These are phyloP conservation scores for Colletotrichum abscissum DNA, from an alignment of 2,329 filamentous ascomycete genomes.

Conservation along the genomic window DNA sequence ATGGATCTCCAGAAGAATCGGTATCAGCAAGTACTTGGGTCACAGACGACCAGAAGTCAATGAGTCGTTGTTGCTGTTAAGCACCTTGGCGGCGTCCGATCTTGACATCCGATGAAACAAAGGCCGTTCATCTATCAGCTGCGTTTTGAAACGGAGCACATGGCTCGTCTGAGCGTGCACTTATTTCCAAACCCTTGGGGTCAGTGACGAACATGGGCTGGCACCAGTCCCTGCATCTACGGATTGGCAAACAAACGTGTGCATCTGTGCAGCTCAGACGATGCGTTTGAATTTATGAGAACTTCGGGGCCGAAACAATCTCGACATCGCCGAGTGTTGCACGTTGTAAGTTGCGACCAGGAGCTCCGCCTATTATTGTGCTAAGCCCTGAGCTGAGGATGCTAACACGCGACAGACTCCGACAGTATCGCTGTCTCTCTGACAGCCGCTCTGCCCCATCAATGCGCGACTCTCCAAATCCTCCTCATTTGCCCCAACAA, in stretches of 20 bases:
- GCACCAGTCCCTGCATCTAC: conserved; percentile 1
- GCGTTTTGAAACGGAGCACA: conserved; percentile 25
- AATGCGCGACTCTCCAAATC: background rate
- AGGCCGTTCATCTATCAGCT: background rate
- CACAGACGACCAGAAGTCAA: background rate
- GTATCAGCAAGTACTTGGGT: background rate
- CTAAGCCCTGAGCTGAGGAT: background rate
- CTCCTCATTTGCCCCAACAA: background rate
- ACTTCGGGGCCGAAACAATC: background rate
- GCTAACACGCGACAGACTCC: background rate
- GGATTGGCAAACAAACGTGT: background rate
- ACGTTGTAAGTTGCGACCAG: background rate
- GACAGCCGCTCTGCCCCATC: too few relatives aligned
- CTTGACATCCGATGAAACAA: conserved; percentile 27
- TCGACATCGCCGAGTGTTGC: background rate
- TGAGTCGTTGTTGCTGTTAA: background rate
- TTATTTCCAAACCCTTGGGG: background rate
- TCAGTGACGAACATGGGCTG: background rate
- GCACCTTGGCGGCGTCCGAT: conserved; percentile 20
- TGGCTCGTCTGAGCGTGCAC: conserved; percentile 25
- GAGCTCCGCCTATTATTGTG: background rate
- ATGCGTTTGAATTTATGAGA: background rate
- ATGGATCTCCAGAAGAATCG: background rate
- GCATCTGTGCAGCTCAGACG: conserved; percentile 1
- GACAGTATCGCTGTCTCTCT: background rate